Base-by-base conservation (phyloP, 1,284 basidiomycete species). In the Naganishia sp. region DNA sequence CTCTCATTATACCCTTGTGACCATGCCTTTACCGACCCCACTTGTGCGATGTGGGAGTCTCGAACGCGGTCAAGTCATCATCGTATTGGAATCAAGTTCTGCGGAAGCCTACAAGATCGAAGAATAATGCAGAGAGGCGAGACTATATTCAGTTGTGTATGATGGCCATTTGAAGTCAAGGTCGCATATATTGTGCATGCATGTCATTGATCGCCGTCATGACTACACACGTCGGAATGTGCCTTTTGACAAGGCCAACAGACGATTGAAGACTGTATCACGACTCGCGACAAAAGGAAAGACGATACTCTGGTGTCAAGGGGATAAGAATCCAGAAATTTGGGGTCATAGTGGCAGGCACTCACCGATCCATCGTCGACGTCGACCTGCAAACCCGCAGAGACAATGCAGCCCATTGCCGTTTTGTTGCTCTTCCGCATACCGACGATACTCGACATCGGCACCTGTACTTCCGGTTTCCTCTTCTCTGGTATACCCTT, bases 231-330 rank as follows among this genome's bases (percentile, higher is more conserved):
- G 58, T 43, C 58, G 47, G 41, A 61, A 61, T n/a, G 58, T 61
- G 15, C 58, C 58, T 31, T 51, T 49, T 2, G 58, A 61, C n/a
- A 61, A 51, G 28, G 58, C 58, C 21, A 63, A 71, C 77, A 67
- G 81, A 77, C 6, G 82, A 81, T 70, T 82, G 75, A 65, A 83
- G 65, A 70, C 81, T 82, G 67, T 23, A 41, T 61, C 46, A 39
- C 46, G 47, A 28, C 50, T 61, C 6, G 35, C 58, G 6, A 61
- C 58, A 28, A 61, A 49, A 3, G 58, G 28, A 23, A 51, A 61
- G 47, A 61, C 28, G 23, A 42, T 50, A 18, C 32, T 54, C 52
- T 54, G 35, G 28, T 17, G n/a, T 3, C 25, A 52, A 7, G 18
- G 31, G 28, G 4, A 13, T 7, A 11, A 31, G 31, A 5, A 32